Evolutionary conservation across 2,329 filamentous ascomycete species (phyloP), one percentile per base, ranked within the genome.

Genomic region (Stemphylium beticola): DNA sequence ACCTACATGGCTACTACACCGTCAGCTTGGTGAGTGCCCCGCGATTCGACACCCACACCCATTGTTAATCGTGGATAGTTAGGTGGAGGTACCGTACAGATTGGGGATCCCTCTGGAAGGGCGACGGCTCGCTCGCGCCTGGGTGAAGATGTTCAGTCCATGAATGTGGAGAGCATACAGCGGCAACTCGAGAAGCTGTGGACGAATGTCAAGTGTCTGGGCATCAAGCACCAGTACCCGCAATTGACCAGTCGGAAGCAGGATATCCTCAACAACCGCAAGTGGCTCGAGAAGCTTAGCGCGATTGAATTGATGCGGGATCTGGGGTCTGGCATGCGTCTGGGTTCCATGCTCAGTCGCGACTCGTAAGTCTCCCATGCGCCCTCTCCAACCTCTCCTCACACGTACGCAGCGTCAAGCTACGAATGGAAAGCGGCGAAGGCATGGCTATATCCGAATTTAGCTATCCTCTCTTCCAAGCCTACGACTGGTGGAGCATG

Each of bases 381-480:
- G 7, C 14, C 11, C 4, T 18, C 15, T 7, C 8, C 12, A 12
- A 29, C 20, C 12, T 20, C 9, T 9, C 8, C 66, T 74, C 43
- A 74, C 39, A 33, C 26, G 32, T 41, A 31, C 26, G 11, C 29
- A 87, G 85, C 31, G 92, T 96, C 49, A 95, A 92, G 76, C 87
- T 86, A 53, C 91, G 92, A 69, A 83, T 98, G 81, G 83, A 84
- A n/a, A 87, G 87, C 48, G 91, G 92, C 33, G 90, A 95, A 60
- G 96, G 95, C 65, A 93, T 99, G 89, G 96, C 93, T 0, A 90
- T 96, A 67, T 88, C 91, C 32, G 95, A 99, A 73, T 96, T 99
- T 75, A 85, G 87, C 37, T 99, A 99, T 70, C 95, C 96, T 1
- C 78, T 99, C 14, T 85, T 98, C 67, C 95, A 99, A 74, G 92